A percentile compares a stretch with the other conserved stretches of the same genome.
These are phyloP conservation scores for Pilatotrama ljubarskyi DNA, from an alignment of 768 basidiomycete genomes.

Conservation along the genomic window DNA sequence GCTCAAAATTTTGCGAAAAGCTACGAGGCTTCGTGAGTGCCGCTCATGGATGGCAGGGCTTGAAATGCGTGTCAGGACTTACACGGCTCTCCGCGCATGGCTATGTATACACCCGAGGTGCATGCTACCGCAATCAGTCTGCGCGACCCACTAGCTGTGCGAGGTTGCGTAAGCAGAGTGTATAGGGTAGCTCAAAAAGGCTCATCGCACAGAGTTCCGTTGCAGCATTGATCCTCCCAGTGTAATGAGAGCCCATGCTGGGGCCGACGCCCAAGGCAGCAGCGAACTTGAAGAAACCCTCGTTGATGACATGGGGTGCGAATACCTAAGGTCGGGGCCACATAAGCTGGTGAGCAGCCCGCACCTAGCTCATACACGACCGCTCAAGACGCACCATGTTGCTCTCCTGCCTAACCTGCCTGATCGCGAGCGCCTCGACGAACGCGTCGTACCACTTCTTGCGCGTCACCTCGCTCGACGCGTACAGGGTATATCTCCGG, in stretches of 20 bases:
- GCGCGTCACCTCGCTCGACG: constrained; percentile 54
- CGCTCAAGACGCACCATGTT: constrained; percentile 59
- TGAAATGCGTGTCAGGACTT: constrained; percentile 23
- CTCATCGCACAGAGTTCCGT: constrained; percentile 61
- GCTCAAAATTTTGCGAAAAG: constrained; percentile 57
- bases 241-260: constrained; percentile 36
- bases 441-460: constrained; percentile 65
- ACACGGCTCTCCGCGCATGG: constrained; percentile 57
- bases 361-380: constrained; percentile 14
- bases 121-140: constrained; percentile 67
- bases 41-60: background rate
- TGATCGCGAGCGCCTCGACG: constrained; percentile 61
- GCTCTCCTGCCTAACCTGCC: constrained; percentile 63
- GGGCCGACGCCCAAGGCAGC: constrained; percentile 15
- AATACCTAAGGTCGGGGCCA: constrained; percentile 54
- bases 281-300: constrained; percentile 56
- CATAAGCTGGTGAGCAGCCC: background rate
- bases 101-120: constrained; percentile 68
- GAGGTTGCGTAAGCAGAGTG: background rate
- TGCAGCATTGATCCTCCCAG: constrained; percentile 61
- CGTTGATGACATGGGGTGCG: constrained; percentile 55
- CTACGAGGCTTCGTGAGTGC: constrained; percentile 36
- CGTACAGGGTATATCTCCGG: constrained; percentile 75
- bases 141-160: constrained; percentile 49
- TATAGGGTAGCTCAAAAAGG: background rate